Percentiles rank a stretch among this genome's conserved stretches.
phyloP scores from a whole-genome alignment of 352 stramenopile genomes.

The Peronospora belbahrii region DNA sequence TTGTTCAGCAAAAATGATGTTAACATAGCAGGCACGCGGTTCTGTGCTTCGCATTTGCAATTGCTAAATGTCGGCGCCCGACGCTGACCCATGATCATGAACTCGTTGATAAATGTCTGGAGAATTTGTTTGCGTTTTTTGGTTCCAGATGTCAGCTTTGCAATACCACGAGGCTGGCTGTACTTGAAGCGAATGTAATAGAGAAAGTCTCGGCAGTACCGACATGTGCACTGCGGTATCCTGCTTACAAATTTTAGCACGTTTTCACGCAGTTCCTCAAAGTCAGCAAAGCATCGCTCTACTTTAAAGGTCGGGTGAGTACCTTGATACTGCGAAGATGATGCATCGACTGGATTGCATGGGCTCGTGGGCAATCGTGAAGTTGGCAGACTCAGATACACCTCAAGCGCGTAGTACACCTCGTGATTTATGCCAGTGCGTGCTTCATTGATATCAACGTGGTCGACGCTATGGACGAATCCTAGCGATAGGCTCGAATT shows the following conservation, averaged over 20 bases:
- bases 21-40: conserved; percentile 31
- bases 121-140: conserved; percentile 29
- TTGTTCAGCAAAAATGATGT: conserved; percentile 34
- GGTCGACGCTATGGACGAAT: conserved; percentile 44
- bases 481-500: conserved; percentile 23
- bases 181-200: conserved; percentile 37
- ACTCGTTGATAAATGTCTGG: conserved; percentile 30
- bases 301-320: conserved; percentile 30
- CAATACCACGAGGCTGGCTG: conserved; percentile 26
- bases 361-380: conserved; percentile 27
- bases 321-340: neutral
- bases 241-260: conserved; percentile 25
- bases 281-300: conserved; percentile 44
- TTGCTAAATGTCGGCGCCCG: conserved; percentile 10
- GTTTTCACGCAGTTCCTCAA: conserved; percentile 38
- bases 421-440: conserved; percentile 13
- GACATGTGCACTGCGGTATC: conserved; percentile 29
- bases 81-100: conserved; percentile 30
- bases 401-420: conserved; percentile 34
- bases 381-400: conserved; percentile 31
- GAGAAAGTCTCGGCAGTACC: conserved; percentile 34
- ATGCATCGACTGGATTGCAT: conserved; percentile 2
- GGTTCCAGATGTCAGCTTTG: conserved; percentile 23
- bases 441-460: conserved; percentile 34
- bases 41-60: conserved; percentile 32